phyloP scores from a whole-genome alignment of 257 asterid species.

The Forsythia viridissima region DNA sequence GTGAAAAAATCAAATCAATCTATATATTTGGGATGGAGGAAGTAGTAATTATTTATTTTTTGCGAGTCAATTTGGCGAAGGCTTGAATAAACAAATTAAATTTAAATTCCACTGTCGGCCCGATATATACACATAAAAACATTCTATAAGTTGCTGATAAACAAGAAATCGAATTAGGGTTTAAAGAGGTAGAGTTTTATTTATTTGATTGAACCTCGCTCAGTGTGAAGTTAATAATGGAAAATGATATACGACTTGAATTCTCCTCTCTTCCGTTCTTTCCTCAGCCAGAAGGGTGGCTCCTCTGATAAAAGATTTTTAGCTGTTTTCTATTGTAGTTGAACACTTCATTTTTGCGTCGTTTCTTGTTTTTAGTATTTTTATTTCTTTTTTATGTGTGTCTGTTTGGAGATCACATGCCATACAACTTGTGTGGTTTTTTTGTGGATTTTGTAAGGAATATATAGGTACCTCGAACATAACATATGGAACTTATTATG shows the following conservation, averaged over 20 bases:
- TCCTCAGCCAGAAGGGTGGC: conserved; percentile 6
- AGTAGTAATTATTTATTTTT: too few relatives aligned
- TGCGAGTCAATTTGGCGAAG: too few relatives aligned
- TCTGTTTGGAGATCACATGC: neutral
- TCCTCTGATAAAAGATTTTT: neutral
- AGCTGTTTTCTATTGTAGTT: neutral
- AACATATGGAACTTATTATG: too few relatives aligned
- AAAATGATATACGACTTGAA: neutral
- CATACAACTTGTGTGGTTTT: neutral
- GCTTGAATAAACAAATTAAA: too few relatives aligned
- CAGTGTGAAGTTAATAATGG: neutral
- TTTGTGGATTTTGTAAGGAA: neutral
- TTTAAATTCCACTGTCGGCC: too few relatives aligned
- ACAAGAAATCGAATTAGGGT: neutral
- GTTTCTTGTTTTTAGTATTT: neutral
- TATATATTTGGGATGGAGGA: too few relatives aligned
- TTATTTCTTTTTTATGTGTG: neutral
- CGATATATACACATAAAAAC: too few relatives aligned
- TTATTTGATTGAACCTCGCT: neutral
- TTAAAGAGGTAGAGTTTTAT: neutral
- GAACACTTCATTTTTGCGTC: neutral
- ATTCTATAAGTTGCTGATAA: neutral
- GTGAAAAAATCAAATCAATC: too few relatives aligned
- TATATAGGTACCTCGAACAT: neutral
- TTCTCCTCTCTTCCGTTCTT: neutral